Percentiles rank a stretch among this genome's conserved stretches.
Evolutionary conservation across 176 grass and related monocot species (phyloP).

Genomic region (Phoenix roebelenii): DNA sequence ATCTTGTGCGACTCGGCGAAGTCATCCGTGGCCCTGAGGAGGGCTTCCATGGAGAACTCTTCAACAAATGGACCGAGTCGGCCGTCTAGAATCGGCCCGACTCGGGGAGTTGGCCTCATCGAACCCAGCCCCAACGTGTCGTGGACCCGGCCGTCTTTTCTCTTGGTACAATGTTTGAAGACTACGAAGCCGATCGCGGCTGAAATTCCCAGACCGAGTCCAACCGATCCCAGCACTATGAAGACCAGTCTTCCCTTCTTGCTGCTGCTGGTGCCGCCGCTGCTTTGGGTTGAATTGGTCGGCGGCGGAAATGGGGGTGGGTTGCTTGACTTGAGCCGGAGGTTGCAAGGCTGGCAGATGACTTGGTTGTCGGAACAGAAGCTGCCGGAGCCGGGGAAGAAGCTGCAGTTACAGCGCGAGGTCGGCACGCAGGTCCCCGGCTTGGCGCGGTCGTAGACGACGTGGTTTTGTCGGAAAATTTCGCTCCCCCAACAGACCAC

Average conservation of each 20-base stretch:
- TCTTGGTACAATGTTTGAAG: background rate
- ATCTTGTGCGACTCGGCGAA: conserved; percentile 55
- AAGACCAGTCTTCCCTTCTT: too few species aligned
- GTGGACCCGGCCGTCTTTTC: background rate
- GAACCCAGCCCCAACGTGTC: conserved; percentile 21
- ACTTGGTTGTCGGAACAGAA: conserved; percentile 40
- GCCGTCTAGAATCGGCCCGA: too few species aligned
- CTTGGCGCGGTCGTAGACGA: conserved; percentile 38
- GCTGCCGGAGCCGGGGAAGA: conserved; percentile 21
- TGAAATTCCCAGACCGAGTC: background rate
- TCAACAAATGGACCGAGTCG: conserved; percentile 2
- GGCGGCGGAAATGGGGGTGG: too few species aligned
- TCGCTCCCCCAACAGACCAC: conserved; percentile 68
- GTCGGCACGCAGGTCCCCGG: conserved; percentile 41
- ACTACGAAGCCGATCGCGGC: background rate
- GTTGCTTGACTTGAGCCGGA: conserved; percentile 6
- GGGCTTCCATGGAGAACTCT: conserved; percentile 48
- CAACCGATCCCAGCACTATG: conserved; percentile 1
- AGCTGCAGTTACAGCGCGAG: conserved; percentile 19
- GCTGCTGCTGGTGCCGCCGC: too few species aligned
- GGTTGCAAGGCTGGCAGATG: conserved; percentile 39
- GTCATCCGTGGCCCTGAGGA: conserved; percentile 35
- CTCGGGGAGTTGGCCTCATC: conserved; percentile 37
- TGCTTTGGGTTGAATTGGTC: too few species aligned
- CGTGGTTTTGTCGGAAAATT: conserved; percentile 6